phyloP scores from a whole-genome alignment of 176 grass and related monocot genomes.

The Aegilops sharonensis region DNA sequence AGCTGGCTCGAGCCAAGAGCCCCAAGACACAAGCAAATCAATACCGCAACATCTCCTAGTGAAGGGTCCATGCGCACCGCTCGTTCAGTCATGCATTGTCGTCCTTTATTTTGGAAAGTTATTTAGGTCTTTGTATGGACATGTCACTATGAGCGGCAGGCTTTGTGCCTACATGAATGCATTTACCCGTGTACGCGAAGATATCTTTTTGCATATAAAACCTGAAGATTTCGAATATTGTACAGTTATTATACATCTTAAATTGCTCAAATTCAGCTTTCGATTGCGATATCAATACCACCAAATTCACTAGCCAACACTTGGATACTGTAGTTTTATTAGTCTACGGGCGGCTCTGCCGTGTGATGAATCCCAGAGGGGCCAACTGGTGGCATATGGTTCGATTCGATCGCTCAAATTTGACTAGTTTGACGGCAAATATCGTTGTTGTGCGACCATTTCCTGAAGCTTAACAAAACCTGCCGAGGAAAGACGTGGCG shows the following conservation, averaged over 20 bases:
- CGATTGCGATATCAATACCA: neutral
- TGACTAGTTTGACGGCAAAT: neutral
- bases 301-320: neutral
- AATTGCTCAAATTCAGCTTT: neutral
- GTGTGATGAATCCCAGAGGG: neutral
- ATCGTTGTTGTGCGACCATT: neutral
- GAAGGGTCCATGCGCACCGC: neutral
- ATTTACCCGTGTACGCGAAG: neutral
- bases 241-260: neutral
- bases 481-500: neutral
- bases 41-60: neutral
- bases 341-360: neutral
- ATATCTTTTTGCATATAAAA: neutral
- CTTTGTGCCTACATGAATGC: neutral
- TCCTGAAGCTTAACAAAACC: neutral
- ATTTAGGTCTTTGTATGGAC: neutral
- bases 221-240: neutral
- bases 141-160: neutral
- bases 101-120: neutral
- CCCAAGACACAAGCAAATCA: neutral
- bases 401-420: neutral
- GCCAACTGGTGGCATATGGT: neutral
- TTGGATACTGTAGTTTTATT: neutral
- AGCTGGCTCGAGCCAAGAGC: neutral
- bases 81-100: too few relatives aligned